A percentile compares a stretch with the other conserved stretches of the same genome.
Conservation (phyloP, 2,329 filamentous ascomycete genomes). For the Xylariales sp. region DNA sequence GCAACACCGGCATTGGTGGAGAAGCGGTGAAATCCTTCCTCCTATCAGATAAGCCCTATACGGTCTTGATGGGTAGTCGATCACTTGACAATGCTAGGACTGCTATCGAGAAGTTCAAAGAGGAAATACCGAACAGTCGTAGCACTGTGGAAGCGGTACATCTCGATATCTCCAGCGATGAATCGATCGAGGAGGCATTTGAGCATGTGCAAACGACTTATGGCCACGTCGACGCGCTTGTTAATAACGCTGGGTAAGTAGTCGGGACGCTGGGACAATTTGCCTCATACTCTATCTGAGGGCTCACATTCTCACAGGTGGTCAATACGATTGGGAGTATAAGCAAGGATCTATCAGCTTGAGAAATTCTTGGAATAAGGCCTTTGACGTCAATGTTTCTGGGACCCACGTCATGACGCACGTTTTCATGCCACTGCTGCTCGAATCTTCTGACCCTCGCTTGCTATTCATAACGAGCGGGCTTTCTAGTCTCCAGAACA, state of each 20-base stretch:
- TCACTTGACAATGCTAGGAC: slow-evolving; percentile 43
- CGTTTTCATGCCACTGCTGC: slow-evolving; percentile 38
- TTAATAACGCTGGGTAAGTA: slow-evolving; percentile 56
- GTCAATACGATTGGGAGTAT: slow-evolving; percentile 30
- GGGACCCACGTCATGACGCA: slow-evolving; percentile 38
- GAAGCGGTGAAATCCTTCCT: slow-evolving; percentile 52
- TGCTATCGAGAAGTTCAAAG: slow-evolving; percentile 37
- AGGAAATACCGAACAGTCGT: slow-evolving; percentile 33
- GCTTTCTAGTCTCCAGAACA: slow-evolving; percentile 27
- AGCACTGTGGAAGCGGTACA: slow-evolving; percentile 42
- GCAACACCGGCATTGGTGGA: slow-evolving; percentile 57
- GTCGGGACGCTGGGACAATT: background rate
- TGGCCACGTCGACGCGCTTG: slow-evolving; percentile 44
- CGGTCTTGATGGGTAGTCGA: slow-evolving; percentile 52
- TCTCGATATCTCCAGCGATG: slow-evolving; percentile 49
- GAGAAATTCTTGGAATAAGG: slow-evolving; percentile 38
- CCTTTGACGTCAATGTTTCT: slow-evolving; percentile 47
- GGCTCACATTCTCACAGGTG: slow-evolving; percentile 31
- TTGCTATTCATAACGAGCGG: slow-evolving; percentile 47
- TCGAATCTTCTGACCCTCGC: slow-evolving; percentile 38
- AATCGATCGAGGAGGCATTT: slow-evolving; percentile 43
- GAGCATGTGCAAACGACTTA: slow-evolving; percentile 35
- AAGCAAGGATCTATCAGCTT: slow-evolving; percentile 19
- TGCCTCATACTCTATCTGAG: background rate
- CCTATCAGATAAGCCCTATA: slow-evolving; percentile 40